phyloP scores from a whole-genome alignment of 2,329 filamentous ascomycete species.

The Cryphonectria nitschkei region DNA sequence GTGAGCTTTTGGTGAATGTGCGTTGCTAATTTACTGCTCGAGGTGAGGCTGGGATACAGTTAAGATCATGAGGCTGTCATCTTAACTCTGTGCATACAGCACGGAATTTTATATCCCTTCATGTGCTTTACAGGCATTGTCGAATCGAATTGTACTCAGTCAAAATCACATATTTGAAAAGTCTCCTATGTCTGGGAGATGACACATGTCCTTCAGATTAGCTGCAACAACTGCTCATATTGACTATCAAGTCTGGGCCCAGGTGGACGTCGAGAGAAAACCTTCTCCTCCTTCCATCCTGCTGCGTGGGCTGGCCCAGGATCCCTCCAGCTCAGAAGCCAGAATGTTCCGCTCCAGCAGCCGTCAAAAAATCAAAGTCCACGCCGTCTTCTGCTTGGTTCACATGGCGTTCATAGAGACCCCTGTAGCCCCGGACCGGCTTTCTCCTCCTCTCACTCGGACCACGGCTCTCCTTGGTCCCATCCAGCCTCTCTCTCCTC shows the following conservation, averaged over 20 bases:
- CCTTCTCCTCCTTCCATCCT: background rate
- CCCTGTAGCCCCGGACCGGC: slow-evolving; percentile 58
- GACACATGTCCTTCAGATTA: background rate
- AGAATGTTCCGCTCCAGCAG: slow-evolving; percentile 37
- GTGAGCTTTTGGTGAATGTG: background rate
- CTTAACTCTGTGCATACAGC: too few relatives aligned
- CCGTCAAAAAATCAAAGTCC: slow-evolving; percentile 65
- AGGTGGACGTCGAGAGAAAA: background rate
- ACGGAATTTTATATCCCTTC: background rate
- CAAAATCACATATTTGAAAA: background rate
- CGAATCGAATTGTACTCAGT: background rate
- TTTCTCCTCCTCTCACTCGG: slow-evolving; percentile 31
- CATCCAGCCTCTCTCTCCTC: slow-evolving; percentile 49
- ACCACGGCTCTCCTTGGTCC: slow-evolving; percentile 34
- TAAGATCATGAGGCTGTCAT: too few relatives aligned
- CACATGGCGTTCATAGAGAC: slow-evolving; percentile 61
- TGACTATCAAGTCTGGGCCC: background rate
- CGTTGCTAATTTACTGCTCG: background rate
- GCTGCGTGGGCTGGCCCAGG: background rate
- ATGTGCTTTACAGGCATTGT: background rate
- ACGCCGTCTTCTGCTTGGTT: slow-evolving; percentile 63
- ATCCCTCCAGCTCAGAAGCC: background rate
- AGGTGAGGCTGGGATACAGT: background rate
- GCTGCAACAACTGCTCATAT: background rate
- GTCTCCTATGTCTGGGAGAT: background rate